Evolutionary conservation across 805 yeast genomes (phyloP), one percentile per base, ranked within the genome.

Genomic region (Candida nonsorbophila): DNA sequence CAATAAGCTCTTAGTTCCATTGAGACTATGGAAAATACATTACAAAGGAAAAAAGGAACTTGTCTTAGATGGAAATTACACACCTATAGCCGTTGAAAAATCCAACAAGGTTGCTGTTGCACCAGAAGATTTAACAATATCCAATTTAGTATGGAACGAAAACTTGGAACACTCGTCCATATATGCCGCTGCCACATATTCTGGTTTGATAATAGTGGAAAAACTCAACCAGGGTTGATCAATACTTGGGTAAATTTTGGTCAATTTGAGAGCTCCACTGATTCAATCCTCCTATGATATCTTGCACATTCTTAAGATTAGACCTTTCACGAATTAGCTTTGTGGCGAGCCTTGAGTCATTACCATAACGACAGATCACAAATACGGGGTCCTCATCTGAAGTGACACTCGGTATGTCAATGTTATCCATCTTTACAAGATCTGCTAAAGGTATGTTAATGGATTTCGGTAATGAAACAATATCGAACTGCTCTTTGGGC

Each of bases 291-390:
- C 97, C 97, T 7, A 51, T 61, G 4, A 90, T 63, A 49, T 90
- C 95, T 29, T 56, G 69, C 0, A 75, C 84, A 12, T 70, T 53
- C 0, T 45, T 33, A 11, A 74, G 55, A 0, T 75, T 74, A 25
- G 72, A 61, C 1, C 66, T 62, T 14, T 72, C 73, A 28, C 69
- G 62, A 25, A 88, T 53, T 24, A 65, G 55, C 32, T 66, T 54
- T 1, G 83, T 78, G 0, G 95, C 94, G 11, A 76, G 53, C 45
- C 84, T 87, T 0, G 97, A 88, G 50, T 92, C 97, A 51, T 85
- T 87, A 7, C 98, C 98, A 47, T 68, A 78, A 18, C 97, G 67
- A 54, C 98, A 92, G 12, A 90, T 63, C 0, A 86, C 82, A 32
- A 67, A 70, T 0, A 83, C 51, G 4, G 39, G 42, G 33, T 45